Evolutionary conservation across 495 filamentous ascomycete genomes (phyloP), one percentile per base, ranked within the genome.

Genomic region (Neurospora sp.): DNA sequence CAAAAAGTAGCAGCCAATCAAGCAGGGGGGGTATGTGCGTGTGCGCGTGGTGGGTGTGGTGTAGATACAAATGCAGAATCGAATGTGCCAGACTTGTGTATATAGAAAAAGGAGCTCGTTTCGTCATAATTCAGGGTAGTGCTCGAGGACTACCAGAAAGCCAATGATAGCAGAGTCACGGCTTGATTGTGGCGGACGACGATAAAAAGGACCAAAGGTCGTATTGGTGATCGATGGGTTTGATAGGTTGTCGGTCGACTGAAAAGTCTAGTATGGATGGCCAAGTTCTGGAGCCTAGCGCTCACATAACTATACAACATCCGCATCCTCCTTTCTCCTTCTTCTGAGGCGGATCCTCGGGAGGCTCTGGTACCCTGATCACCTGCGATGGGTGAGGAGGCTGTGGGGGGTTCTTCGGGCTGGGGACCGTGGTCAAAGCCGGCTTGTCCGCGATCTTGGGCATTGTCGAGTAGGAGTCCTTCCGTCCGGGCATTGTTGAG

Each of bases 291-390:
- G 53, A 65, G 27, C 53, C 22, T 65, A 65, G 27, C 22, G 27
- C 22, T 84, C 77, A 88, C 87, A 88, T 88, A 40, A 88, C 81
- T 48, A 86, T 76, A 73, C 87, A 88, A 76, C 86, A 88, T 41
- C 84, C 86, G 41, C 87, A 88, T 1, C 86, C 85, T 14, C 74
- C 80, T 73, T 84, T 82, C 74, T 83, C 83, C 40, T 84, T 82
- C 75, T 83, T 83, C 35, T 74, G 71, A 38, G 78, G 59, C 39
- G 78, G 72, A 35, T 85, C 78, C 76, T 83, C 83, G 1, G 76
- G 75, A 40, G 80, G 74, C 8, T 81, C 83, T 16, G 82, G 82
- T 42, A 81, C 74, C 77, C 78, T 76, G 14, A 79, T 74, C 39
- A 75, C 74, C 42, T 73, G 65, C 27, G 73, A 53, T 10, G 73